A percentile compares a stretch with the other conserved stretches of the same genome.
Conservation (phyloP, 2,329 filamentous ascomycete species). For the Talaromyces sp. region DNA sequence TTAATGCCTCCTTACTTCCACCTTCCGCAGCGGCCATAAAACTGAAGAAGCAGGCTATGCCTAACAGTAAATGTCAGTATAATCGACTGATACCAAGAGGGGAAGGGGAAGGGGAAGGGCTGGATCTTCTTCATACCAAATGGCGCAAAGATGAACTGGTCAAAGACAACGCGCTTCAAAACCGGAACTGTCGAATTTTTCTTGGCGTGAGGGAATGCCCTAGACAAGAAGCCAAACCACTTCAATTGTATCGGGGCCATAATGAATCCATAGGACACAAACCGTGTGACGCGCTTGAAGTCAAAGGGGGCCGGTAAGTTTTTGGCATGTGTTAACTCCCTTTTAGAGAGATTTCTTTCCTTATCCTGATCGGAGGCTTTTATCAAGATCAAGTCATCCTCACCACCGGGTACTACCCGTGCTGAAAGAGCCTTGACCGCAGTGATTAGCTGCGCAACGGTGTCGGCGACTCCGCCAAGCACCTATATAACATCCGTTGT, state of each 20-base stretch:
- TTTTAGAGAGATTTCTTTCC: slow-evolving; percentile 69
- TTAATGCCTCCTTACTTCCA: slow-evolving; percentile 76
- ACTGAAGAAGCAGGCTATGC: slow-evolving; percentile 86
- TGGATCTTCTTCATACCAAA: too few relatives aligned
- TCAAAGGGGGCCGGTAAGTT: slow-evolving; percentile 80
- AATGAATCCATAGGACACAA: slow-evolving; percentile 96
- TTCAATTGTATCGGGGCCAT: slow-evolving; percentile 96
- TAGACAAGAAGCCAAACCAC: slow-evolving; percentile 88
- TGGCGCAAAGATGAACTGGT: slow-evolving; percentile 92
- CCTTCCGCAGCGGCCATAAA: slow-evolving; percentile 97
- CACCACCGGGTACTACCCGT: slow-evolving; percentile 57
- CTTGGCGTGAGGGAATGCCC: slow-evolving; percentile 82
- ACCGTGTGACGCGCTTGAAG: slow-evolving; percentile 89
- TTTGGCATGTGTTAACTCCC: slow-evolving; percentile 67
- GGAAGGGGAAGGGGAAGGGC: too few relatives aligned
- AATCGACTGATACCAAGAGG: slow-evolving; percentile 1
- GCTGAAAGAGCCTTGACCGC: slow-evolving; percentile 67
- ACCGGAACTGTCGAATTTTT: slow-evolving; percentile 72
- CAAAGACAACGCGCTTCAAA: slow-evolving; percentile 86
- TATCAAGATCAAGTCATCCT: slow-evolving; percentile 74
- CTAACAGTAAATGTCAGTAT: slow-evolving; percentile 37
- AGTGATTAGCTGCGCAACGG: slow-evolving; percentile 90
- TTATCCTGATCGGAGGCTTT: slow-evolving; percentile 86
- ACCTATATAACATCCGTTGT: slow-evolving; percentile 52
- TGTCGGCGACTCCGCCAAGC: slow-evolving; percentile 93